These are phyloP conservation scores for Tylopilus rubrobrunneus DNA, from an alignment of 768 basidiomycete genomes.

Conservation along the genomic window DNA sequence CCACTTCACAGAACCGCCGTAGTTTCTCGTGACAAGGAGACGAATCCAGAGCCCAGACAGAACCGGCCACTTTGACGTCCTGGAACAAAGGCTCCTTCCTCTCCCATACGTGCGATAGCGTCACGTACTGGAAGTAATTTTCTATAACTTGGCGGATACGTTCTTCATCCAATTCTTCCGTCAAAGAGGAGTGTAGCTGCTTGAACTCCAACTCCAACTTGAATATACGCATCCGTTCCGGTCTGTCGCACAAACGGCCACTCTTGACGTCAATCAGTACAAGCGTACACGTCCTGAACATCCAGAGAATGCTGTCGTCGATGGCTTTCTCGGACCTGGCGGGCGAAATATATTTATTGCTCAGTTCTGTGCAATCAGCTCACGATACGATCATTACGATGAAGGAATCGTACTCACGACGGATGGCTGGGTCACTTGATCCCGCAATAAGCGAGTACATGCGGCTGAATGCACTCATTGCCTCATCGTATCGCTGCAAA, in stretches of 20 bases:
- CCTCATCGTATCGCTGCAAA: too few relatives aligned
- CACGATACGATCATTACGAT: too few relatives aligned
- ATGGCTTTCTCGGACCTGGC: neutral
- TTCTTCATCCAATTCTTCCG: neutral
- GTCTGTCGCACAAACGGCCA: neutral
- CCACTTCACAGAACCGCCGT: too few relatives aligned
- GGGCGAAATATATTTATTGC: neutral
- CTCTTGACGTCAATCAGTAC: neutral
- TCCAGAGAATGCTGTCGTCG: neutral
- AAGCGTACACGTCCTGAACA: neutral
- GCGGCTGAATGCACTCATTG: too few relatives aligned
- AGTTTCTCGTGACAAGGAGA: conserved; percentile 4
- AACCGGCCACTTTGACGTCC: conserved; percentile 1
- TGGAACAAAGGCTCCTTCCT: conserved; percentile 9
- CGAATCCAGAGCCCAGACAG: conserved; percentile 5
- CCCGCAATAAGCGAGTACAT: too few relatives aligned
- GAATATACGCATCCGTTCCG: neutral
- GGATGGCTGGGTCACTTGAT: too few relatives aligned
- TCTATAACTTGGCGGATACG: neutral
- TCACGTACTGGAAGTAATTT: conserved; percentile 10
- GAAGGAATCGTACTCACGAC: too few relatives aligned
- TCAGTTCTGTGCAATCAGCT: neutral
- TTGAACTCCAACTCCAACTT: neutral
- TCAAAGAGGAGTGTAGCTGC: conserved; percentile 8
- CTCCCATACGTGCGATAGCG: conserved; percentile 12